Evolutionary conservation across 2,329 filamentous ascomycete genomes (phyloP).

Genomic region (Penicillium sp.): DNA sequence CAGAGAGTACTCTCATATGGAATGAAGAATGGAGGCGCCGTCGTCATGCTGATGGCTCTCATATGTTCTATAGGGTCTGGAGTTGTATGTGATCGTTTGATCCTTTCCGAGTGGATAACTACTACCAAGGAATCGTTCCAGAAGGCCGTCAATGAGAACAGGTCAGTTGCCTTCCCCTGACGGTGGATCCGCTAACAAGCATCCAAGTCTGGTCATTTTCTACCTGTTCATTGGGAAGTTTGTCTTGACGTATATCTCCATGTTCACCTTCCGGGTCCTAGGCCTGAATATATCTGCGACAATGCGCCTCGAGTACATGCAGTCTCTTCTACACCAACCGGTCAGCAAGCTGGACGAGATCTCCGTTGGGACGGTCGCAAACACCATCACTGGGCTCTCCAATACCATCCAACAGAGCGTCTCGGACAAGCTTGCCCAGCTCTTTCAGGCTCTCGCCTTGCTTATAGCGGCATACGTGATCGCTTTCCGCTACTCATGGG

Average conservation of each 20-base stretch:
- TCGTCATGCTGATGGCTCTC: not conserved
- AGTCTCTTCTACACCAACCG: slow-evolving; percentile 47
- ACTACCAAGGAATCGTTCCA: slow-evolving; percentile 46
- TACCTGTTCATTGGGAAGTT: slow-evolving; percentile 56
- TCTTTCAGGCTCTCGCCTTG: slow-evolving; percentile 42
- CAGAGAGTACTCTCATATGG: not conserved
- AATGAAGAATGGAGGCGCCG: not conserved
- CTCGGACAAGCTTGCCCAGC: slow-evolving; percentile 48
- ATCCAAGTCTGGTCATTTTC: slow-evolving; percentile 52
- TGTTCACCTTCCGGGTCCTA: slow-evolving; percentile 49
- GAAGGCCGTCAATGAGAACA: slow-evolving; percentile 45
- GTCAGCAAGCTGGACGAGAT: slow-evolving; percentile 48
- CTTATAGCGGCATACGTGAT: slow-evolving; percentile 47
- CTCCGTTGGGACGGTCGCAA: slow-evolving; percentile 48
- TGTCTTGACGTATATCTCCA: slow-evolving; percentile 51
- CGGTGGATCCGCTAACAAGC: not conserved
- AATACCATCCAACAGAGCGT: slow-evolving; percentile 53
- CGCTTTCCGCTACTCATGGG: slow-evolving; percentile 50
- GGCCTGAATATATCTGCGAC: slow-evolving; percentile 49
- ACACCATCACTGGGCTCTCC: slow-evolving; percentile 49
- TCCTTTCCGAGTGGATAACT: slow-evolving; percentile 30
- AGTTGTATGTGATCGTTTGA: not conserved
- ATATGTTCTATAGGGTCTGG: not conserved
- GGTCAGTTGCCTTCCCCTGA: no score
- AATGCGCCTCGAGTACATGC: slow-evolving; percentile 48